phyloP scores from a whole-genome alignment of 2,329 filamentous ascomycete species.

The Capronia americana region DNA sequence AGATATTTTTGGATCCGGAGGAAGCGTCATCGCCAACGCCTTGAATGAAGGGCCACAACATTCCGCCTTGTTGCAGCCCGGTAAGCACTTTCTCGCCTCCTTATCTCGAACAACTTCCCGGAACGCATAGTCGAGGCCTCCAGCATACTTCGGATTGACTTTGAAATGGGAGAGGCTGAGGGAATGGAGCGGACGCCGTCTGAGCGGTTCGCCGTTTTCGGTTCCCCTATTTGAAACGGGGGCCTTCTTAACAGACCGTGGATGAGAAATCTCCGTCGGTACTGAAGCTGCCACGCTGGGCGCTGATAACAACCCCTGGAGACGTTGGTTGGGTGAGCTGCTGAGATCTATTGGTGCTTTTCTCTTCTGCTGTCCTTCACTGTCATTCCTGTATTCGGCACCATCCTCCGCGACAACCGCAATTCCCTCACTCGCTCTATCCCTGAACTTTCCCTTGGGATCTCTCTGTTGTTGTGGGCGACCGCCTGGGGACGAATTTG shows the following conservation, averaged over 20 bases:
- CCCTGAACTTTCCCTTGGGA: constrained; percentile 18
- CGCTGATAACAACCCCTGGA: constrained; percentile 28
- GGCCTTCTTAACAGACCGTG: constrained; percentile 1
- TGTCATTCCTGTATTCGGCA: constrained; percentile 40
- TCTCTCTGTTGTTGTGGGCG: not conserved
- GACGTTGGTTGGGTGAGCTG: constrained; percentile 19
- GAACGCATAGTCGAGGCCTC: constrained; percentile 75
- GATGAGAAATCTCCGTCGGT: not conserved
- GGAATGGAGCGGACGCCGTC: constrained; percentile 62
- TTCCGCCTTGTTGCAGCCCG: constrained; percentile 74
- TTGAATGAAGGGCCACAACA: constrained; percentile 79
- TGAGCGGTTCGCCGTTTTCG: constrained; percentile 56
- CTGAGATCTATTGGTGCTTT: constrained; percentile 4
- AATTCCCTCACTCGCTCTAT: constrained; percentile 47
- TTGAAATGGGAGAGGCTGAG: constrained; percentile 78
- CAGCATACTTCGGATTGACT: constrained; percentile 75
- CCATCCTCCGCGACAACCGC: constrained; percentile 59
- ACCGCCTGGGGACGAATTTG: constrained; percentile 10
- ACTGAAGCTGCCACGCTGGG: constrained; percentile 16
- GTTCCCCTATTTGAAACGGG: constrained; percentile 3
- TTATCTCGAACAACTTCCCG: constrained; percentile 75
- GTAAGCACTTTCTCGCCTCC: constrained; percentile 71
- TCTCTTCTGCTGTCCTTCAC: not conserved
- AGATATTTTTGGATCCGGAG: constrained; percentile 38
- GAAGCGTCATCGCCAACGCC: constrained; percentile 62